Percentiles rank a stretch among this genome's conserved stretches.
Evolutionary conservation across 2,329 filamentous ascomycete species (phyloP).

Genomic region (Metarhizium robertsii): DNA sequence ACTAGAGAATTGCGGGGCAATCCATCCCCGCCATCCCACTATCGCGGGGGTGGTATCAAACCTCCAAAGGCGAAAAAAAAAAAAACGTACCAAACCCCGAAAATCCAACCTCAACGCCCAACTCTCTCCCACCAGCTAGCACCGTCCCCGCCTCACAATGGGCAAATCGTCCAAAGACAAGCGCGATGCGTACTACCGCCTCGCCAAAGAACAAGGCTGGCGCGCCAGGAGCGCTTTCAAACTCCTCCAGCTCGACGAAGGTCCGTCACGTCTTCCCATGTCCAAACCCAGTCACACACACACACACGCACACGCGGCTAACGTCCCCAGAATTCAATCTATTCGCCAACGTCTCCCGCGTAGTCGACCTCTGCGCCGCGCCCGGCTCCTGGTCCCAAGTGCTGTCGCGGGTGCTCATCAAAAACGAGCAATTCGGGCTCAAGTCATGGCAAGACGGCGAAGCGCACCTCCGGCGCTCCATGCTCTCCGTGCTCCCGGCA

Average conservation of each 20-base stretch:
- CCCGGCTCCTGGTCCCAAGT: conserved; percentile 98
- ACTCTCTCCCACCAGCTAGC: no score
- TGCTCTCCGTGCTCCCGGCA: conserved; percentile 41
- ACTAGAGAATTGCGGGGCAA: background rate
- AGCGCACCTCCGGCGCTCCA: conserved; percentile 51
- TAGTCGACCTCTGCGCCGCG: conserved; percentile 92
- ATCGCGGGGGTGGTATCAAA: conserved; percentile 15
- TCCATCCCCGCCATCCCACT: no score
- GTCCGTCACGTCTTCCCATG: conserved; percentile 22
- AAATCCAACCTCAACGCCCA: no score
- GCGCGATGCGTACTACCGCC: conserved; percentile 92
- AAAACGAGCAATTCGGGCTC: conserved; percentile 82
- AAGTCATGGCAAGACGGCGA: conserved; percentile 82
- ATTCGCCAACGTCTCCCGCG: conserved; percentile 79
- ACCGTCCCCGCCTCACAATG: conserved; percentile 39
- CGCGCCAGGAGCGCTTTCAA: conserved; percentile 94
- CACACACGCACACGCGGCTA: conserved; percentile 6
- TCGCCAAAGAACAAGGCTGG: conserved; percentile 99
- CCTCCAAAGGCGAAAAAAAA: background rate
- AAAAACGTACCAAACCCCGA: background rate
- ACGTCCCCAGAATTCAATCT: conserved; percentile 71
- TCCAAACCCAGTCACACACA: background rate
- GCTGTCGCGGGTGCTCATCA: conserved; percentile 83
- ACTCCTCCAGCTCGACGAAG: conserved; percentile 85
- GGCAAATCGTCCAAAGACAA: conserved; percentile 99